Base-by-base conservation (phyloP, 768 basidiomycete species). In the Macrolepiota fuliginosa region DNA sequence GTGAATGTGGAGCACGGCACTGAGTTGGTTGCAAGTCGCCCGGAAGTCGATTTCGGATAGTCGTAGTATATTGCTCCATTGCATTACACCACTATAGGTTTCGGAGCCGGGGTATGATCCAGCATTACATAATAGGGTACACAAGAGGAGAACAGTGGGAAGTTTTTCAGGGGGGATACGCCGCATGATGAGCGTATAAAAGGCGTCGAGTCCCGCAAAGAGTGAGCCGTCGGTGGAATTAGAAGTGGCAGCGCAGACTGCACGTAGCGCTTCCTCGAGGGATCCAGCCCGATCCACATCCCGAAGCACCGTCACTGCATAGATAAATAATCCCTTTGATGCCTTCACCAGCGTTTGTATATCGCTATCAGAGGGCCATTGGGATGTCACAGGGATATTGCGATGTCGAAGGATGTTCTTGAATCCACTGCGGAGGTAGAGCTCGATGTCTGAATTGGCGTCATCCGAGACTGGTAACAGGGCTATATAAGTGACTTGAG, bases 81-180 rank as follows among this genome's bases (percentile, higher is more conserved):
- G 32, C 32, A 49, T 17, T 15, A 50, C 10, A 3, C 42, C 27
- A 32, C 7, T 32, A 32, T 12, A 6, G 29, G 2, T 1, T 24
- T 22, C 3, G 11, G 46, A 49, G 3, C 11, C 24, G 39, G 19
- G 29, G 29, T 32, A 32, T 7, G 29, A 32, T 32, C 7, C 3
- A 32, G 3, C 7, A 32, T 7, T 7, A 32, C 56, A 58, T 11
- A 58, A 9, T 6, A 58, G 12, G 3, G 7, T n/a, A 70, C 69
- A 24, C 12, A 58, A 13, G 72, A 73, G 17, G 71, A 72, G 13
- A 73, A 72, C 29, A 73, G 67, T 17, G 73, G 73, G 62, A 62
- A 72, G 66, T 73, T 75, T 62, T 68, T 71, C 58, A 72, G 66
- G 66, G n/a, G 54, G 42, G 25, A 47, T 52, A n/a, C 24, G 54